Base-by-base conservation (phyloP, 192 early-diverging fungal genomes). In the Mortierella antarctica region DNA sequence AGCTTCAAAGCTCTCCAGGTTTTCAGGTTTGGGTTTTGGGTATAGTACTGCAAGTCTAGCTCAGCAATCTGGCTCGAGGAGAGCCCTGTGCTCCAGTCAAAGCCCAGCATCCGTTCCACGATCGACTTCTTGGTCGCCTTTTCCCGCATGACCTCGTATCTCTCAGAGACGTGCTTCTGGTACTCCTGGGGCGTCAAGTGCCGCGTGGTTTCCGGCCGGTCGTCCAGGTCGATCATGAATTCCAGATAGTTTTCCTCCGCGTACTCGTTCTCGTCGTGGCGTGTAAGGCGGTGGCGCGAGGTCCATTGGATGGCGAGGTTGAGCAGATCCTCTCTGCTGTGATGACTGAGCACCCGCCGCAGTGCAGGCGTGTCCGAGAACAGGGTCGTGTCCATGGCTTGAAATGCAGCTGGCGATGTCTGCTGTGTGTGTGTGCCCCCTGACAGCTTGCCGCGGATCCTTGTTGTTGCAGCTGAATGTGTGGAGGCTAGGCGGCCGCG, bases 281-380 rank as follows among this genome's bases (percentile, higher is more conserved):
- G 74, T 10, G 65, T 55, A 47, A 70, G 62, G 31, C 65, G 44
- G n/a, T 76, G 57, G 18, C 59, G n/a, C 41, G 66, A 18, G 21
- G 84, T 55, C 85, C 85, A 86, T 39, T 45, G 57, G 4, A 78
- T 31, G 9, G 75, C 76, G 31, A 68, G 50, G 51, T 72, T 55
- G 17, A 86, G 70, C 17, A 86, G 68, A 2, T 74, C 58, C 14
- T 79, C 78, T 49, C 84, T 86, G 20, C 70, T 67, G 62, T 86
- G 85, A 42, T 64, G 65, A 63, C 78, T 82, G 47, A 79, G 40
- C 17, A 78, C 47, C 18, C 79, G 69, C n/a, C 85, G 73, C 12
- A 86, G 60, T 17, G 83, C 64, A 15, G 62, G 21, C 49, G 77
- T 57, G 42, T 80, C 77, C n/a, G 58, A 55, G 39, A 62, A 80